Evolutionary conservation across 805 yeast genomes (phyloP).

Genomic region (Candida fluviatilis): DNA sequence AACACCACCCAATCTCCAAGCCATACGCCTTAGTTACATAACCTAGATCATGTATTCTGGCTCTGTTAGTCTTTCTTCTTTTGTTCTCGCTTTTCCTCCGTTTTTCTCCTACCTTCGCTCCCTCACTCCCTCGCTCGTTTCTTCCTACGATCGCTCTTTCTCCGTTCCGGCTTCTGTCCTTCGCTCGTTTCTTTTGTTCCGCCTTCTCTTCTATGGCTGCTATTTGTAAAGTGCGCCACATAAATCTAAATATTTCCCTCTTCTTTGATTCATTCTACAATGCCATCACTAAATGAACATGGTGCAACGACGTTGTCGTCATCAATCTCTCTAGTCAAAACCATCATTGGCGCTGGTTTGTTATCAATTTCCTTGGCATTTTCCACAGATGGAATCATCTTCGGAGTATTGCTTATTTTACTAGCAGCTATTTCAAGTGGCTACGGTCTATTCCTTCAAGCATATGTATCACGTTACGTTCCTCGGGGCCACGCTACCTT

Average conservation of each 20-base stretch:
- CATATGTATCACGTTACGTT: slow-evolving; percentile 52
- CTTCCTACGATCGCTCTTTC: too few species aligned
- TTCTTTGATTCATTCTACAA: neutral
- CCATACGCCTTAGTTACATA: too few species aligned
- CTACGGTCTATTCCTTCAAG: slow-evolving; percentile 63
- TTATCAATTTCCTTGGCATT: slow-evolving; percentile 74
- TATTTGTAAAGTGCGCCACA: too few species aligned
- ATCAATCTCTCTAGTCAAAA: slow-evolving; percentile 62
- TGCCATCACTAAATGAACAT: slow-evolving; percentile 13
- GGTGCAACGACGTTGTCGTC: slow-evolving; percentile 58
- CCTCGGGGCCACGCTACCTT: slow-evolving; percentile 64
- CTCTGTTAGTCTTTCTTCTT: too few species aligned
- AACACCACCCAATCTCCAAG: too few species aligned
- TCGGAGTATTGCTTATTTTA: slow-evolving; percentile 53
- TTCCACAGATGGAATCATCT: slow-evolving; percentile 58
- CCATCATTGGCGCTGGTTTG: slow-evolving; percentile 78
- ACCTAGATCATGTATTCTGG: too few species aligned
- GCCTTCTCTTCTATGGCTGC: too few species aligned
- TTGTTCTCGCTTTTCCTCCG: too few species aligned
- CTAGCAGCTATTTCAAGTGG: slow-evolving; percentile 65
- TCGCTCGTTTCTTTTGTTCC: too few species aligned
- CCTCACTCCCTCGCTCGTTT: too few species aligned
- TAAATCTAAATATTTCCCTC: neutral
- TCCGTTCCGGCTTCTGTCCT: too few species aligned
- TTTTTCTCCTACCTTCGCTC: too few species aligned